phyloP scores from a whole-genome alignment of 2,329 filamentous ascomycete species.

The Karstenula rhodostoma region DNA sequence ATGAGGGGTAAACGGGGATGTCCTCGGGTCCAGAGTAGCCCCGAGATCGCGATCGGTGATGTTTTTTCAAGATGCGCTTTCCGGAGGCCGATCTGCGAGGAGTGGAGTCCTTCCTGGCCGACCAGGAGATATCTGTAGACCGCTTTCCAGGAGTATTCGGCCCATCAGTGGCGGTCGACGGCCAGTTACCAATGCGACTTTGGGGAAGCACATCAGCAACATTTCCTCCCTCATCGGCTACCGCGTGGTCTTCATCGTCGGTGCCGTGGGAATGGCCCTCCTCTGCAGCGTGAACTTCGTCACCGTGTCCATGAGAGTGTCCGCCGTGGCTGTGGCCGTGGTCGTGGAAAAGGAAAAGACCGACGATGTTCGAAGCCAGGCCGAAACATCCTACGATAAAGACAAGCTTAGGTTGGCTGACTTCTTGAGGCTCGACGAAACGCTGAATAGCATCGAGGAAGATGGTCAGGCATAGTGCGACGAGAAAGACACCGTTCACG shows the following conservation, averaged over 20 bases:
- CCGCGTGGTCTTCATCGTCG: conserved; percentile 53
- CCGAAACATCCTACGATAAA: conserved; percentile 88
- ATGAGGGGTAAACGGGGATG: conserved; percentile 86
- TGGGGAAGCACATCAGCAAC: conserved; percentile 70
- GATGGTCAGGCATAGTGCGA: conserved; percentile 95
- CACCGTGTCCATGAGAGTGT: conserved; percentile 57
- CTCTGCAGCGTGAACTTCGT: conserved; percentile 57
- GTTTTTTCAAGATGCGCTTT: conserved; percentile 58
- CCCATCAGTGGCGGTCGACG: conserved; percentile 37
- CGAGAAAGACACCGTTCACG: conserved; percentile 96
- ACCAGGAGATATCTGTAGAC: conserved; percentile 24
- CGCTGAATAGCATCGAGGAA: conserved; percentile 93
- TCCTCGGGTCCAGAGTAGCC: conserved; percentile 67
- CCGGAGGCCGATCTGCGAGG: conserved; percentile 38
- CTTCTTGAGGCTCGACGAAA: conserved; percentile 88
- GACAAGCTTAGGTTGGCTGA: conserved; percentile 84
- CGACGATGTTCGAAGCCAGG: conserved; percentile 85
- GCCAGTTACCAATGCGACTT: conserved; percentile 64
- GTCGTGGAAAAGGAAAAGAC: conserved; percentile 90
- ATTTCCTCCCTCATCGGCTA: conserved; percentile 66
- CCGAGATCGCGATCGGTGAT: conserved; percentile 67
- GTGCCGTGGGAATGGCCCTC: conserved; percentile 60
- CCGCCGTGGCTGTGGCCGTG: conserved; percentile 83
- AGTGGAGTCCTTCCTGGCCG: conserved; percentile 21
- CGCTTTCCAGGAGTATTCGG: conserved; percentile 25